Conservation (phyloP, 106 monocot species). For the Xerophyta viscosa region DNA sequence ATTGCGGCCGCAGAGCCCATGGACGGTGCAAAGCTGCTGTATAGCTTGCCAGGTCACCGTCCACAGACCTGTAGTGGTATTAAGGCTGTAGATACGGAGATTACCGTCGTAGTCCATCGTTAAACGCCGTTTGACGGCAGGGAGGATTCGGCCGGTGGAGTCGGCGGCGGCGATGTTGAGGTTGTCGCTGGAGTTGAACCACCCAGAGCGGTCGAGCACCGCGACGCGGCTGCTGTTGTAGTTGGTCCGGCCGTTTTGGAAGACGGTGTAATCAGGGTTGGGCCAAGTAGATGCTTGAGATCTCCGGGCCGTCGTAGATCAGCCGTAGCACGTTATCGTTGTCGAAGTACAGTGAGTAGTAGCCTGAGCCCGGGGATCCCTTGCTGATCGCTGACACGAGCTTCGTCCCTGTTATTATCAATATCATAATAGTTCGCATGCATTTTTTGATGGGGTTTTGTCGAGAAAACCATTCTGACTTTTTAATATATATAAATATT, state of each 20-base stretch:
- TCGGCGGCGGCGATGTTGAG: slow-evolving; percentile 4
- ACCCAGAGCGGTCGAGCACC: slow-evolving; percentile 8
- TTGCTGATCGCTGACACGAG: slow-evolving; percentile 4
- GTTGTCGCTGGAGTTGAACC: slow-evolving; percentile 5
- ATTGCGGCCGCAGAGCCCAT: slow-evolving; percentile 9
- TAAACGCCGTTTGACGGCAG: slow-evolving; percentile 2
- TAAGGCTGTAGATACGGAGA: slow-evolving; percentile 12
- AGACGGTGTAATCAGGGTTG: slow-evolving; percentile 1
- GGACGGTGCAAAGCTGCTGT: slow-evolving; percentile 1
- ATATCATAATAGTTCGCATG: too few species aligned
- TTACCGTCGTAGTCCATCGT: slow-evolving; percentile 17
- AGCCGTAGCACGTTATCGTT: slow-evolving; percentile 20
- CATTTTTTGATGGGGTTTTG: too few species aligned
- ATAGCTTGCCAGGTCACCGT: slow-evolving; percentile 1
- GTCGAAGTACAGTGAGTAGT: slow-evolving; percentile 23
- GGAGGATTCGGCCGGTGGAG: background rate
- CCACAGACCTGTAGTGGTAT: background rate
- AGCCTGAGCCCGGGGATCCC: slow-evolving; percentile 6
- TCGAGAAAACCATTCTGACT: too few species aligned
- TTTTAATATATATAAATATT: too few species aligned
- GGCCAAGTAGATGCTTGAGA: slow-evolving; percentile 23
- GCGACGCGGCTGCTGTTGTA: slow-evolving; percentile 15
- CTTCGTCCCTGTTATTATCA: slow-evolving; percentile 1
- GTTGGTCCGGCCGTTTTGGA: slow-evolving; percentile 9
- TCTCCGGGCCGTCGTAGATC: slow-evolving; percentile 24